Conservation (phyloP, 2,329 filamentous ascomycete species). For the Aspergillus fumigatus region DNA sequence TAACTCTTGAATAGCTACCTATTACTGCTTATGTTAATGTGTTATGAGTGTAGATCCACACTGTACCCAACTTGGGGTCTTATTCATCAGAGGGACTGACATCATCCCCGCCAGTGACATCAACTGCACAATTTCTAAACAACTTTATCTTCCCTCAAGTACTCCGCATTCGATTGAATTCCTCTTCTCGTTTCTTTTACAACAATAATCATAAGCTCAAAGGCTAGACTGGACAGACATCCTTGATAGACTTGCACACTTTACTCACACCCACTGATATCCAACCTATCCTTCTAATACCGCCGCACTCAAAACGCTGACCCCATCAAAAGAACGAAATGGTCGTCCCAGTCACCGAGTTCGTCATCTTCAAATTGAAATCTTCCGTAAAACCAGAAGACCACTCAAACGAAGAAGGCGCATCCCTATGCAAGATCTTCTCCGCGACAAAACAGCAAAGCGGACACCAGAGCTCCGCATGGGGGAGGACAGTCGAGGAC, state of each 20-base stretch:
- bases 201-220: background rate
- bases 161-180: background rate
- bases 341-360: constrained; percentile 27
- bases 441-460: constrained; percentile 27
- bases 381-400: constrained; percentile 36
- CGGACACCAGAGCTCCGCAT: constrained; percentile 31
- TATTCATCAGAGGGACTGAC: constrained; percentile 1
- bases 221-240: background rate
- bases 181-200: background rate
- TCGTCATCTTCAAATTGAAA: constrained; percentile 36
- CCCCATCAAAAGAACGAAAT: constrained; percentile 10
- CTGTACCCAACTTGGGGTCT: background rate
- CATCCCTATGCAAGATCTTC: constrained; percentile 25
- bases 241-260: background rate
- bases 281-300: background rate
- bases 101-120: constrained; percentile 4
- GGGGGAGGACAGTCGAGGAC: constrained; percentile 37
- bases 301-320: constrained; percentile 1
- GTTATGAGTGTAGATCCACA: background rate
- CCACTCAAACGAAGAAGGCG: constrained; percentile 29
- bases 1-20: too few relatives aligned
- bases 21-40: background rate
- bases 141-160: background rate
- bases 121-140: background rate
- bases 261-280: background rate